Conservation (phyloP, 352 stramenopile genomes). For the Thalassiosira livingstoniorum region DNA sequence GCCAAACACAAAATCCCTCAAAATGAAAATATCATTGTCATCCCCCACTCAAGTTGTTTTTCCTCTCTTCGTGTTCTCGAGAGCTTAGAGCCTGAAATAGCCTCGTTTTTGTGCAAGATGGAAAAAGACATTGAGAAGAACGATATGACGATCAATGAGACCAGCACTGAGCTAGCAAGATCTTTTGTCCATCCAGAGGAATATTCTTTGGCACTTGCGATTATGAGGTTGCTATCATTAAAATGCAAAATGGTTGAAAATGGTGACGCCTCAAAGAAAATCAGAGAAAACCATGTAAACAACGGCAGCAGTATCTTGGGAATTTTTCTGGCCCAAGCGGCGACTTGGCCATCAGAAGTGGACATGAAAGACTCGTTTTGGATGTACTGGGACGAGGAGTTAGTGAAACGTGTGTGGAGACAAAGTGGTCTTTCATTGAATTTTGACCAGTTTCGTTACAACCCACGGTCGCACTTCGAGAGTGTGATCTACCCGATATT, state of each 20-base stretch:
- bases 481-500: constrained; percentile 7
- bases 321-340: not conserved
- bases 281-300: too few relatives aligned
- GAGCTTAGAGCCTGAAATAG: too few relatives aligned
- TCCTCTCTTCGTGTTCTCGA: not conserved
- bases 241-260: not conserved
- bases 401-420: not conserved
- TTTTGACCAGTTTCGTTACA: not conserved
- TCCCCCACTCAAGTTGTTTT: not conserved
- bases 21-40: constrained; percentile 9
- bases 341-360: not conserved
- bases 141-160: not conserved
- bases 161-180: not conserved
- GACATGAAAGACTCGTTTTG: not conserved
- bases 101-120: too few relatives aligned
- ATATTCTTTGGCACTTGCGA: not conserved
- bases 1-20: not conserved
- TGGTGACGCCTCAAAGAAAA: too few relatives aligned
- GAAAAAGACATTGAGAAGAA: not conserved
- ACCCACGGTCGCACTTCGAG: not conserved
- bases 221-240: not conserved
- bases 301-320: too few relatives aligned
- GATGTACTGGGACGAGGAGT: constrained; percentile 6
- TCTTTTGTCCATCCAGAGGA: not conserved
- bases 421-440: not conserved